Base-by-base conservation (phyloP, 768 basidiomycete genomes). In the Macrolepiota dolichaula region DNA sequence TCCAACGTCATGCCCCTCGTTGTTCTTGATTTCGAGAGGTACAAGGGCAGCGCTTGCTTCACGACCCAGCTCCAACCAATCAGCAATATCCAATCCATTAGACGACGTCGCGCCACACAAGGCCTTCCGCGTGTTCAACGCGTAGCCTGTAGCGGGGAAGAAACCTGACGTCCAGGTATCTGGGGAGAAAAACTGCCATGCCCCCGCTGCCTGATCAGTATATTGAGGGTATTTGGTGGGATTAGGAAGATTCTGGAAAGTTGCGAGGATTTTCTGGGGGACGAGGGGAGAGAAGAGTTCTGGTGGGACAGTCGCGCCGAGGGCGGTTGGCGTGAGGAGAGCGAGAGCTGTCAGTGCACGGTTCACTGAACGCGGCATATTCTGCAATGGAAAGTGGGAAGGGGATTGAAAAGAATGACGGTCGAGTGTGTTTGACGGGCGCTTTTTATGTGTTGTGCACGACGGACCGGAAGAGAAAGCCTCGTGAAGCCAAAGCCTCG, bases 141-240 rank as follows among this genome's bases (percentile, higher is more conserved):
- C 85, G 64, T 89, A 89, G 27, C 80, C 71, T 2, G 81, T 81
- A 10, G 78, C 77, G 1, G 87, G 85, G 69, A 89, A 85, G 76
- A 89, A 89, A 0, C 86, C 87, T 1, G 85, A 81, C 0, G 86
- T 86, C 87, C 88, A 89, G 2, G 81, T 81, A 64, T 87, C 78
- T 0, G 85, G 79, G 4, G 61, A 49, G 71, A 86, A 84, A 63
- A 74, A 79, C 5, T 74, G 69, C 87, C 87, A 89, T 2, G 70
- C 66, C 0, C 87, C 87, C 0, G 63, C 67, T 24, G 62, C 70
- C 32, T 61, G 59, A 59, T 81, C 77, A 3, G 88, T 90, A 63
- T 82, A 87, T 63, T 88, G 83, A 0, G 88, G 88, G 68, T 86
- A 85, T 55, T 75, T 64, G 32, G 79, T 69, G 2, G 83, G 77